A percentile compares a stretch with the other conserved stretches of the same genome.
These are phyloP conservation scores for Boletus insuetus DNA, from an alignment of 768 basidiomycete species.

Conservation along the genomic window DNA sequence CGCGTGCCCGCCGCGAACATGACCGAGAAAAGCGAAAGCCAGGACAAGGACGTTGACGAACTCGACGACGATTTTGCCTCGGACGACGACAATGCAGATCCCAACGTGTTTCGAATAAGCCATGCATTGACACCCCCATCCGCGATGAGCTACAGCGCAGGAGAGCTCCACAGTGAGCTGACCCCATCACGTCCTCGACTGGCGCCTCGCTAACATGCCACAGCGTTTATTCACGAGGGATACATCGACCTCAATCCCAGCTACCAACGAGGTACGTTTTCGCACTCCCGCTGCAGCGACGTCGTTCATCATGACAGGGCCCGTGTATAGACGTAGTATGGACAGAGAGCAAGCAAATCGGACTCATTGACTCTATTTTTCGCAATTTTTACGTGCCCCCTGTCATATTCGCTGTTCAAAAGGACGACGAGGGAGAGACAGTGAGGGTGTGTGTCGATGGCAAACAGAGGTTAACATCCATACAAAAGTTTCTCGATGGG, in stretches of 20 bases:
- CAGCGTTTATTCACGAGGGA: slow-evolving; percentile 67
- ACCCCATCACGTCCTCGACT: not conserved
- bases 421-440: slow-evolving; percentile 40
- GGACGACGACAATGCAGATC: slow-evolving; percentile 38
- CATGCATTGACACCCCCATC: slow-evolving; percentile 41
- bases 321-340: slow-evolving; percentile 65
- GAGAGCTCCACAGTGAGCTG: slow-evolving; percentile 45
- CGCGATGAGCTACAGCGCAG: slow-evolving; percentile 42
- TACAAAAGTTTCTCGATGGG: slow-evolving; percentile 48
- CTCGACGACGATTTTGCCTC: slow-evolving; percentile 44
- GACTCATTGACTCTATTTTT: slow-evolving; percentile 49
- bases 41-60: slow-evolving; percentile 46
- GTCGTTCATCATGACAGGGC: not conserved
- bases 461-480: slow-evolving; percentile 50
- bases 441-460: slow-evolving; percentile 50
- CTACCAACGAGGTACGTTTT: slow-evolving; percentile 63
- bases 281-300: not conserved
- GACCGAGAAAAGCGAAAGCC: slow-evolving; percentile 16
- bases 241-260: slow-evolving; percentile 66
- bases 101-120: slow-evolving; percentile 43
- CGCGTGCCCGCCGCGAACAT: slow-evolving; percentile 11
- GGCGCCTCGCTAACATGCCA: not conserved
- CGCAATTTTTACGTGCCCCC: slow-evolving; percentile 55
- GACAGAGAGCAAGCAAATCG: slow-evolving; percentile 63
- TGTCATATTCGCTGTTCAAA: slow-evolving; percentile 44